Conservation (phyloP, 1,284 basidiomycete genomes). For the Cystobasidiaceae sp. region DNA sequence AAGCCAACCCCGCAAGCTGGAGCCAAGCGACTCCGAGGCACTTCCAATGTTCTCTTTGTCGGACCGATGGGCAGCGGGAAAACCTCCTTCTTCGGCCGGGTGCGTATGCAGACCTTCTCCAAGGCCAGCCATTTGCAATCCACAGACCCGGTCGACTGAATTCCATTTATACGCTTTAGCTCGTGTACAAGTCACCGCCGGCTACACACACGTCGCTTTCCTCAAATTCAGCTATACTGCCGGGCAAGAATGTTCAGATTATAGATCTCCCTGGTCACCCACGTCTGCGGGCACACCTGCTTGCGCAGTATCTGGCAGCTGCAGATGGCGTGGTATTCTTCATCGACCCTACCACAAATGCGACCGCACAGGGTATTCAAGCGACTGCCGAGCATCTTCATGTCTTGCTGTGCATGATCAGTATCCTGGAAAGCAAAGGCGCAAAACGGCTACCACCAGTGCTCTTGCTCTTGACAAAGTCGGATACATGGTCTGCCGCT, state of each 20-base stretch:
- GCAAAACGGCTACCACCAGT: slow-evolving; percentile 25
- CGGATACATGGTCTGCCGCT: slow-evolving; percentile 33
- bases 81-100: slow-evolving; percentile 39
- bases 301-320: slow-evolving; percentile 39
- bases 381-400: slow-evolving; percentile 41
- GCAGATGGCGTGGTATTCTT: slow-evolving; percentile 39
- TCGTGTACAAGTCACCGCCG: slow-evolving; percentile 36
- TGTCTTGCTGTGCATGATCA: slow-evolving; percentile 38
- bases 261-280: slow-evolving; percentile 42
- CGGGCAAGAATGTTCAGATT: slow-evolving; percentile 29
- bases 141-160: background rate
- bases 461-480: slow-evolving; percentile 40
- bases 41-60: slow-evolving; percentile 32
- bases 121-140: background rate
- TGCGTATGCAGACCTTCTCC: no score
- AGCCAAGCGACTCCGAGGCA: slow-evolving; percentile 1
- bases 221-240: slow-evolving; percentile 37
- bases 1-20: background rate
- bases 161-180: slow-evolving; percentile 15
- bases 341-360: slow-evolving; percentile 34
- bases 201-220: slow-evolving; percentile 39
- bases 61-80: slow-evolving; percentile 40
- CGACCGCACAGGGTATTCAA: slow-evolving; percentile 36
- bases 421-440: slow-evolving; percentile 23
- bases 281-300: slow-evolving; percentile 38